Conservation (phyloP, 2,329 filamentous ascomycete species). For the Ramularia endophylla region DNA sequence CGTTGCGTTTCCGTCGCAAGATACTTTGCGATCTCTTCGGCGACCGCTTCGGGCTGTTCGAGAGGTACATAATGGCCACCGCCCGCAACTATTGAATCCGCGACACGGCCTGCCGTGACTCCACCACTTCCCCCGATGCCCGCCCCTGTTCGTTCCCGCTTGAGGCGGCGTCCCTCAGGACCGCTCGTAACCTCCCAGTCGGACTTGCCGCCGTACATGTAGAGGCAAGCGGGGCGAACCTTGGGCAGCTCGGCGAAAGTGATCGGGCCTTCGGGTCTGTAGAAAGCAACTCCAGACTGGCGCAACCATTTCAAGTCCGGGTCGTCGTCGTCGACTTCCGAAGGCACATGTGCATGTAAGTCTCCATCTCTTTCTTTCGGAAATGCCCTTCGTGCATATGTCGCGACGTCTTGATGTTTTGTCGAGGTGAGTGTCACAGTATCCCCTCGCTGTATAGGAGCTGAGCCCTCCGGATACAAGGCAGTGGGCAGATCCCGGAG, state of each 20-base stretch:
- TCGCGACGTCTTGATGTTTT: constrained; percentile 79
- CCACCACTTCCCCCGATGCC: constrained; percentile 63
- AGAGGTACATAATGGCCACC: constrained; percentile 72
- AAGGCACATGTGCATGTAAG: no score
- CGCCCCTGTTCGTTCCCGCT: constrained; percentile 55
- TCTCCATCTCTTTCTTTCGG: constrained; percentile 1
- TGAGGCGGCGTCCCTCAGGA: no score
- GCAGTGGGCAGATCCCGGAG: constrained; percentile 61
- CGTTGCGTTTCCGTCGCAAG: background rate
- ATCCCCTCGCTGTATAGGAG: no score
- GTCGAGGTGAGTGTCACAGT: constrained; percentile 68
- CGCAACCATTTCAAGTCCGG: background rate
- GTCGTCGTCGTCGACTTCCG: background rate
- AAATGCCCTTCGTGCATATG: constrained; percentile 59
- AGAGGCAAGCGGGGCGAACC: constrained; percentile 59
- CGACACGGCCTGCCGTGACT: constrained; percentile 56
- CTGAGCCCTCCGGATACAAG: constrained; percentile 40
- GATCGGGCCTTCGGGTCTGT: constrained; percentile 56
- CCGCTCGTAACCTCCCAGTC: constrained; percentile 33
- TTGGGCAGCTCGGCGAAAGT: constrained; percentile 51
- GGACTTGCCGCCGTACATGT: constrained; percentile 59
- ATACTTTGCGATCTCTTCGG: constrained; percentile 40
- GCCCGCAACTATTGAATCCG: constrained; percentile 55
- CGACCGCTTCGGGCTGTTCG: constrained; percentile 63
- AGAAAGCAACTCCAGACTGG: constrained; percentile 45